Evolutionary conservation across 176 grass and related monocot species (phyloP).

Genomic region (Rhynchospora breviuscula): DNA sequence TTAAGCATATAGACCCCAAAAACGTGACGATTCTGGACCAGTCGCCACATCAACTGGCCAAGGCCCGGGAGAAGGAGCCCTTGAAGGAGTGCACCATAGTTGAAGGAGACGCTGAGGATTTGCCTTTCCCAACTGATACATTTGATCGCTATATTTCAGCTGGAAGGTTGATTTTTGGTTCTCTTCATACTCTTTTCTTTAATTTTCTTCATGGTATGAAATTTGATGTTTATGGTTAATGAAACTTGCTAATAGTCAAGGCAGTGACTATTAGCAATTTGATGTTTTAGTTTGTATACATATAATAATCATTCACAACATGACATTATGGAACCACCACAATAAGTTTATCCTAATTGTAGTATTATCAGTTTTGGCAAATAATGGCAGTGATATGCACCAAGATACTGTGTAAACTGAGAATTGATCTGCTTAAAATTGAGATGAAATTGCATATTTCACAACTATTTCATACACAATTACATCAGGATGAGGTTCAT

Average conservation of each 20-base stretch:
- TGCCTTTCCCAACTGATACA: constrained; percentile 65
- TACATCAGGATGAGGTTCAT: background rate
- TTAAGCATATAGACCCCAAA: constrained; percentile 52
- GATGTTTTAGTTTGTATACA: background rate
- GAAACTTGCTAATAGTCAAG: background rate
- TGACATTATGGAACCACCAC: background rate
- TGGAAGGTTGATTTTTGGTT: constrained; percentile 47
- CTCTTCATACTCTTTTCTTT: background rate
- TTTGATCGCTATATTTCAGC: constrained; percentile 81
- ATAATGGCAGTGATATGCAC: background rate
- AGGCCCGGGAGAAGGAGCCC: constrained; percentile 61
- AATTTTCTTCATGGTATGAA: background rate
- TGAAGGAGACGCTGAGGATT: constrained; percentile 91
- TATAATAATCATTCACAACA: background rate
- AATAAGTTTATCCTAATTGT: background rate
- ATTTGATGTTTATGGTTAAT: background rate
- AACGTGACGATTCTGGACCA: constrained; percentile 94
- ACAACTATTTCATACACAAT: background rate
- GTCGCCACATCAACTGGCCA: constrained; percentile 85
- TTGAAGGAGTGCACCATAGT: constrained; percentile 72
- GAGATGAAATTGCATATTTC: background rate
- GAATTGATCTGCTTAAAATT: background rate
- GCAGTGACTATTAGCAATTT: background rate
- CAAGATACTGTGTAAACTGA: background rate
- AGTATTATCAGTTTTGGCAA: background rate